Percentiles rank a stretch among this genome's conserved stretches.
These are phyloP conservation scores for Prunus salicina DNA, from an alignment of 306 rosid genomes.

Conservation along the genomic window DNA sequence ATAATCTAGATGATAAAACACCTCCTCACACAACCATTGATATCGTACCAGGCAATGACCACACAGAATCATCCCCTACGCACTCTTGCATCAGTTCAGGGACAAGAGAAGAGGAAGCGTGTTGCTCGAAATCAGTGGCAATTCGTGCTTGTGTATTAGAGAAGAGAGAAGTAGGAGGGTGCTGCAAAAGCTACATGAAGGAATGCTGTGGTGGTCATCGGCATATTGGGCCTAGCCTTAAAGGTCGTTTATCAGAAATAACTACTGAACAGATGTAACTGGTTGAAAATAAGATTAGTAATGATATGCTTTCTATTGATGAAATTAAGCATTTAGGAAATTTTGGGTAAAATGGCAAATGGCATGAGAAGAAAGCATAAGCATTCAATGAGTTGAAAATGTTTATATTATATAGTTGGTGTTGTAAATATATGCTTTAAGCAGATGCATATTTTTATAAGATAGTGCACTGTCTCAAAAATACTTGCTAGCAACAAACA, in stretches of 20 bases:
- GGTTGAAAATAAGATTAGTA: conserved; percentile 2
- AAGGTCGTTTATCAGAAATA: conserved; percentile 62
- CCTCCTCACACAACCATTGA: conserved; percentile 33
- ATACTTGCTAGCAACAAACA: too few species aligned
- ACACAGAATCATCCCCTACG: conserved; percentile 6
- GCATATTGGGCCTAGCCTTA: conserved; percentile 41
- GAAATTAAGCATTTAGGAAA: conserved; percentile 13
- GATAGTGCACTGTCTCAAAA: too few species aligned
- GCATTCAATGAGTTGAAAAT: not conserved
- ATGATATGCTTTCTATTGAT: not conserved
- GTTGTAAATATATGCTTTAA: not conserved
- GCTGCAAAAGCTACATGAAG: conserved; percentile 80
- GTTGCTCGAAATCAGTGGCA: conserved; percentile 29
- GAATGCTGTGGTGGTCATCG: conserved; percentile 63
- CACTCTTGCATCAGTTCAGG: conserved; percentile 3
- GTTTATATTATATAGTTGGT: not conserved
- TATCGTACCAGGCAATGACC: conserved; percentile 16
- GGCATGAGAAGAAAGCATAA: conserved; percentile 1
- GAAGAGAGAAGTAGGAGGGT: conserved; percentile 60
- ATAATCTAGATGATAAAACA: not conserved
- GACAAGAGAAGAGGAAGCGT: conserved; percentile 18
- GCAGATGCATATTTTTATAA: too few species aligned
- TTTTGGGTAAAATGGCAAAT: conserved; percentile 8
- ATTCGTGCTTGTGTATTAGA: conserved; percentile 46
- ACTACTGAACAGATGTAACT: conserved; percentile 45